Percentiles rank a stretch among this genome's conserved stretches.
Conservation (phyloP, 1,139 yeast species). For the Geotrichum histeridarum region DNA sequence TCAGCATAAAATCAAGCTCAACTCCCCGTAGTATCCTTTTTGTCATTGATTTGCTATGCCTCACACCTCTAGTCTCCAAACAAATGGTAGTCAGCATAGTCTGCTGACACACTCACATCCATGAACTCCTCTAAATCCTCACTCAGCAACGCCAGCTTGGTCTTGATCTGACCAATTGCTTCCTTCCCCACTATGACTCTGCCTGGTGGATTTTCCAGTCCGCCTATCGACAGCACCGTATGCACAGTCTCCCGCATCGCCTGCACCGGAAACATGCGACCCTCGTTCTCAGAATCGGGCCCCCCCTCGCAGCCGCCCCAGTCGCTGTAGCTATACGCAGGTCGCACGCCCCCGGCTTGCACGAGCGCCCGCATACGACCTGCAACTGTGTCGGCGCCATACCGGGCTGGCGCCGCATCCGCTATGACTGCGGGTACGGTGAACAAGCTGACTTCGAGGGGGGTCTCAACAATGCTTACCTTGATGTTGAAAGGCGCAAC, state of each 20-base stretch:
- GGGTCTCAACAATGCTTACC: constrained; percentile 33
- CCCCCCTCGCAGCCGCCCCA: constrained; percentile 1
- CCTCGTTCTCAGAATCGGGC: not conserved
- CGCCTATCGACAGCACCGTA: constrained; percentile 33
- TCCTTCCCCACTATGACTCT: constrained; percentile 32
- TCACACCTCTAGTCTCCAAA: not conserved
- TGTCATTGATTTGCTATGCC: not conserved
- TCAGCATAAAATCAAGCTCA: not conserved
- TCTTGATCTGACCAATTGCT: constrained; percentile 33
- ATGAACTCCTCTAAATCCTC: constrained; percentile 35
- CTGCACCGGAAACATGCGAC: constrained; percentile 23
- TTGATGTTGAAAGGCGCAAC: constrained; percentile 31
- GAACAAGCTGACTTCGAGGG: constrained; percentile 32
- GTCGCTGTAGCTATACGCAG: not conserved
- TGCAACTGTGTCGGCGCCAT: not conserved
- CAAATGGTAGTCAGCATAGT: constrained; percentile 16
- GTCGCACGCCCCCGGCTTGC: not conserved
- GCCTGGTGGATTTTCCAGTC: constrained; percentile 36
- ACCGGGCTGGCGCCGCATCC: not conserved
- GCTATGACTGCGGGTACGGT: constrained; percentile 28
- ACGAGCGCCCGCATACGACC: not conserved
- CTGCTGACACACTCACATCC: constrained; percentile 25
- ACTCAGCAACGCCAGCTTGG: constrained; percentile 30
- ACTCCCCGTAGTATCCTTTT: not conserved
- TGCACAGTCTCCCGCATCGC: constrained; percentile 28